Evolutionary conservation across 495 filamentous ascomycete species (phyloP).

Genomic region (Talaromyces stipitatus): DNA sequence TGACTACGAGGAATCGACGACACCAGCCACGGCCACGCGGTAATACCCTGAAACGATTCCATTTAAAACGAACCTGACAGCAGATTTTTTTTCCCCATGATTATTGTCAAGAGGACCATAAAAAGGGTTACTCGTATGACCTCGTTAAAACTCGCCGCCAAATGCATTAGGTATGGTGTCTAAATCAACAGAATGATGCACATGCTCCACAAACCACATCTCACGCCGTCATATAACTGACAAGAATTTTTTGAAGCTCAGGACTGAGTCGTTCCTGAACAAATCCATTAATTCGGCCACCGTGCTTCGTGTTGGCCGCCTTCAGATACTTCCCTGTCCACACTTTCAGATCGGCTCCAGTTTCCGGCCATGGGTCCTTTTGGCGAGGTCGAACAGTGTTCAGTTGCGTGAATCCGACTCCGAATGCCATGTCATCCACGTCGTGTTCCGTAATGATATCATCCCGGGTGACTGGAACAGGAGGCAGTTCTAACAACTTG

Average conservation of each 20-base stretch:
- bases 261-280: constrained; percentile 51
- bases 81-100: too few species aligned
- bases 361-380: constrained; percentile 74
- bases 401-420: constrained; percentile 83
- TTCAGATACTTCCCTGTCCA: constrained; percentile 74
- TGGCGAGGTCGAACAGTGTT: constrained; percentile 69
- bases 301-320: constrained; percentile 47
- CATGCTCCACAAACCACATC: neutral
- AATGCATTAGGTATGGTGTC: neutral
- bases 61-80: neutral
- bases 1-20: constrained; percentile 28
- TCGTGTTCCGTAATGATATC: constrained; percentile 76
- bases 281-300: constrained; percentile 47
- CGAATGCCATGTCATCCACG: constrained; percentile 89
- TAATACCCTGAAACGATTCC: neutral
- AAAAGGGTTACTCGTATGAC: neutral
- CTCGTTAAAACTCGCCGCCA: neutral
- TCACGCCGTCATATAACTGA: constrained; percentile 45
- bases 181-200: neutral
- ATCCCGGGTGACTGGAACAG: constrained; percentile 61
- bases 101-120: neutral
- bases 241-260: constrained; percentile 46
- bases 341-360: constrained; percentile 60
- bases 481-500: constrained; percentile 80
- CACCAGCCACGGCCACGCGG: constrained; percentile 4